phyloP scores from a whole-genome alignment of 2,329 filamentous ascomycete genomes.

The Elsinoe australis region DNA sequence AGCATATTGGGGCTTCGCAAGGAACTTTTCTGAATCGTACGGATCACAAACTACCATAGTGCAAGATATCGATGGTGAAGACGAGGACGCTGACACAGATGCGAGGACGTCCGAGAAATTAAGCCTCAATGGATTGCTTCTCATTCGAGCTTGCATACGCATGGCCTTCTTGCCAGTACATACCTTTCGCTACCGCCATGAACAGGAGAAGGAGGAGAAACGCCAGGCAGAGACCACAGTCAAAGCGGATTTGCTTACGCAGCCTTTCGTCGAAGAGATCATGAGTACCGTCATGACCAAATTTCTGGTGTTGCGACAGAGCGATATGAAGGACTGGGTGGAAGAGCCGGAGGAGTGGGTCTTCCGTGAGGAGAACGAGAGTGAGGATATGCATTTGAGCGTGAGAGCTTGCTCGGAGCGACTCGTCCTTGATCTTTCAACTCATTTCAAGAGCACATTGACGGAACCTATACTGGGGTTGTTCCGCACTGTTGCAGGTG shows the following conservation, averaged over 20 bases:
- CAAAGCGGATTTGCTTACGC: constrained; percentile 65
- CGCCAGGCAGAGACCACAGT: constrained; percentile 60
- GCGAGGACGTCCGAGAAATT: constrained; percentile 58
- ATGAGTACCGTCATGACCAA: constrained; percentile 78
- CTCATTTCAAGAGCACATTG: constrained; percentile 77
- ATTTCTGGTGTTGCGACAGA: constrained; percentile 78
- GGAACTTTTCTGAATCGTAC: constrained; percentile 67
- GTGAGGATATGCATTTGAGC: constrained; percentile 84
- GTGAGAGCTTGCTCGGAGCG: constrained; percentile 89
- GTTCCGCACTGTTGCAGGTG: constrained; percentile 68
- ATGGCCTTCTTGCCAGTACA: constrained; percentile 76
- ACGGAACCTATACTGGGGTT: constrained; percentile 72
- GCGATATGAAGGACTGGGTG: constrained; percentile 85
- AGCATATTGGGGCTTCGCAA: constrained; percentile 78
- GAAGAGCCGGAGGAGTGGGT: constrained; percentile 96
- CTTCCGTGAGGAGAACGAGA: constrained; percentile 69
- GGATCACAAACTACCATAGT: constrained; percentile 45
- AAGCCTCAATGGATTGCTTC: constrained; percentile 71
- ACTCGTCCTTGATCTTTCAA: constrained; percentile 82
- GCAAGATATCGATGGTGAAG: constrained; percentile 39
- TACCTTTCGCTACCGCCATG: constrained; percentile 74
- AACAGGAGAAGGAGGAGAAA: constrained; percentile 69
- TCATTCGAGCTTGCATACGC: constrained; percentile 73
- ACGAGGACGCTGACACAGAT: constrained; percentile 34
- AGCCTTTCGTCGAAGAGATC: constrained; percentile 69